These are phyloP conservation scores for Phytophthora tubulina DNA, from an alignment of 352 stramenopile genomes.

Conservation along the genomic window DNA sequence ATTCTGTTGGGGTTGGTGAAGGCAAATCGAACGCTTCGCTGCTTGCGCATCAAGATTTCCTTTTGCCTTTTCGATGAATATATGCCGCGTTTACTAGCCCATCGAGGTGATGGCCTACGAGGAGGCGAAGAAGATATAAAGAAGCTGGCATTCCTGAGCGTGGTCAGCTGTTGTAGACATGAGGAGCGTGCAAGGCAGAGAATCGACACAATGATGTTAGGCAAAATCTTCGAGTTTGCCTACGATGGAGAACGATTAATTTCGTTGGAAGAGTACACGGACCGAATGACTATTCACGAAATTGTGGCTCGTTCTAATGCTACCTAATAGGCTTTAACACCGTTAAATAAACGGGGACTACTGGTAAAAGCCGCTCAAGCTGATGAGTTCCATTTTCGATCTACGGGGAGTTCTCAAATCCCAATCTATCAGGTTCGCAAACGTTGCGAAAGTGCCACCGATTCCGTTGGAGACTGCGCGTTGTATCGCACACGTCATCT, in stretches of 20 bases:
- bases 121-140: constrained; percentile 17
- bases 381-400: too few relatives aligned
- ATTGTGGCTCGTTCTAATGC: constrained; percentile 21
- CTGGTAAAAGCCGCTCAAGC: not conserved
- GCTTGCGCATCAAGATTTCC: constrained; percentile 32
- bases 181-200: constrained; percentile 14
- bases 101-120: constrained; percentile 30
- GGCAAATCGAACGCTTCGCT: constrained; percentile 31
- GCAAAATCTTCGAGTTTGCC: constrained; percentile 32
- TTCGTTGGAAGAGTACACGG: constrained; percentile 39
- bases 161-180: constrained; percentile 2
- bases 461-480: too few relatives aligned
- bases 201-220: constrained; percentile 26
- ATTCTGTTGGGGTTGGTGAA: constrained; percentile 21
- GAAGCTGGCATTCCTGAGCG: constrained; percentile 34
- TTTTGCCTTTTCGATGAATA: constrained; percentile 39
- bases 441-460: too few relatives aligned
- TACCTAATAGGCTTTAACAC: too few relatives aligned
- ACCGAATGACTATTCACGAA: constrained; percentile 34
- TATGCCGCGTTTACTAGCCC: constrained; percentile 29
- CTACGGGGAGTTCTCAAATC: too few relatives aligned
- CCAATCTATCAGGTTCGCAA: too few relatives aligned
- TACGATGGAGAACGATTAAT: constrained; percentile 25
- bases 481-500: too few relatives aligned
- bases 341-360: not conserved